A percentile compares a stretch with the other conserved stretches of the same genome.
phyloP scores from a whole-genome alignment of 805 yeast genomes.

The Wickerhamomyces kurtzmanii region DNA sequence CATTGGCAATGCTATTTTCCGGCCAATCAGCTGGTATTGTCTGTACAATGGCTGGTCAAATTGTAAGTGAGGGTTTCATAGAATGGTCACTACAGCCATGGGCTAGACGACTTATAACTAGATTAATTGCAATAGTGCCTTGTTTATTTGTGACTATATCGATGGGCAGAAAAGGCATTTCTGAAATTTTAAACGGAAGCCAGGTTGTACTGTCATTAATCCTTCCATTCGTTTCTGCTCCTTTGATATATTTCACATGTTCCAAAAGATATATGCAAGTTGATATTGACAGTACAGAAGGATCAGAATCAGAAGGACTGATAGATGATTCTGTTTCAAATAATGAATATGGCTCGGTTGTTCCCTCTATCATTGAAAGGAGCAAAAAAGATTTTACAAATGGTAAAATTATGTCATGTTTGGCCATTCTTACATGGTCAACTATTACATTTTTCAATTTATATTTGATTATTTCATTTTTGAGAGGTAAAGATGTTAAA shows the following conservation, averaged over 20 bases:
- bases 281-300: conserved; percentile 17
- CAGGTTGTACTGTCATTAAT: conserved; percentile 79
- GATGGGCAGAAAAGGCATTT: conserved; percentile 76
- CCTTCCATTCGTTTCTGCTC: conserved; percentile 83
- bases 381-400: conserved; percentile 54
- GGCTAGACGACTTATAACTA: conserved; percentile 66
- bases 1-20: conserved; percentile 76
- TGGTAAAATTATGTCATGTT: conserved; percentile 38
- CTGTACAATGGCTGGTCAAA: conserved; percentile 89
- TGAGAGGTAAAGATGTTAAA: conserved; percentile 41
- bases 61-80: conserved; percentile 86
- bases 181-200: conserved; percentile 63
- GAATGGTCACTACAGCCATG: conserved; percentile 78
- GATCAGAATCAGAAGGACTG: conserved; percentile 1
- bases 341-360: conserved; percentile 12
- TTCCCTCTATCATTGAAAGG: conserved; percentile 4
- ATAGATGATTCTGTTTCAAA: conserved; percentile 1
- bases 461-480: conserved; percentile 48
- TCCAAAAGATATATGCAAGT: conserved; percentile 58
- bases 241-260: conserved; percentile 75
- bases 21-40: conserved; percentile 97
- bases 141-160: conserved; percentile 65
- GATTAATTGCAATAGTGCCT: conserved; percentile 79
- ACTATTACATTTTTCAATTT: conserved; percentile 62
- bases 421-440: conserved; percentile 58